Percentiles rank a stretch among this genome's conserved stretches.
Evolutionary conservation across 2,329 filamentous ascomycete species (phyloP).

Genomic region (Monosporascus sp.): DNA sequence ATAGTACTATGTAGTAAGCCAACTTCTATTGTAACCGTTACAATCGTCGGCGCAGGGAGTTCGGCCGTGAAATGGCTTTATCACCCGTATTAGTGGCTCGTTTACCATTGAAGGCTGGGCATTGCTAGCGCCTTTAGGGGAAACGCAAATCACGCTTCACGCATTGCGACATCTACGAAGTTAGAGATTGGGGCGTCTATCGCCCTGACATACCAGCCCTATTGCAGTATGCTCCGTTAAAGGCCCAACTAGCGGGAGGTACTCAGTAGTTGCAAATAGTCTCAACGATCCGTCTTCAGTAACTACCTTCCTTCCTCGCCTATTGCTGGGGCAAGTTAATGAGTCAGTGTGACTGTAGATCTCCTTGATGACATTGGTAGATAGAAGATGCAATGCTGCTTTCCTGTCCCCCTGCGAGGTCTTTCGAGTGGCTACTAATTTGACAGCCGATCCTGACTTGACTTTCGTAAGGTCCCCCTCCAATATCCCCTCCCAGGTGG

Average conservation of each 20-base stretch:
- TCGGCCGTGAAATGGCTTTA: neutral
- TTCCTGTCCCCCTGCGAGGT: neutral
- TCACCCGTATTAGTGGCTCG: no score
- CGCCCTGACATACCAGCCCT: no score
- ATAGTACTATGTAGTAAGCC: neutral
- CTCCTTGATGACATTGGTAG: neutral
- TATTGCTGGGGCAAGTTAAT: neutral
- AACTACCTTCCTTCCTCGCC: no score
- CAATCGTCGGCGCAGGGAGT: neutral
- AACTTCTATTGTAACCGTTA: neutral
- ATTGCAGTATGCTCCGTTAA: no score
- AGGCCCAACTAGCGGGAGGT: no score
- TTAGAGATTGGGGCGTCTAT: neutral
- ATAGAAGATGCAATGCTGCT: no score
- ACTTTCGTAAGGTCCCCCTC: no score
- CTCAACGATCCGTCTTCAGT: neutral
- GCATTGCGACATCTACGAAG: neutral
- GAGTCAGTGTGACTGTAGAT: neutral
- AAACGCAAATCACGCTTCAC: neutral
- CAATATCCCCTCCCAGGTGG: no score
- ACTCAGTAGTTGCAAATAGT: no score
- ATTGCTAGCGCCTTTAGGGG: neutral
- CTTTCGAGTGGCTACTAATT: no score
- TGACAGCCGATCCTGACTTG: no score
- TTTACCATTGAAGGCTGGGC: no score